Conservation (phyloP, 2,329 filamentous ascomycete species). For the Talaromyces funiculosus region DNA sequence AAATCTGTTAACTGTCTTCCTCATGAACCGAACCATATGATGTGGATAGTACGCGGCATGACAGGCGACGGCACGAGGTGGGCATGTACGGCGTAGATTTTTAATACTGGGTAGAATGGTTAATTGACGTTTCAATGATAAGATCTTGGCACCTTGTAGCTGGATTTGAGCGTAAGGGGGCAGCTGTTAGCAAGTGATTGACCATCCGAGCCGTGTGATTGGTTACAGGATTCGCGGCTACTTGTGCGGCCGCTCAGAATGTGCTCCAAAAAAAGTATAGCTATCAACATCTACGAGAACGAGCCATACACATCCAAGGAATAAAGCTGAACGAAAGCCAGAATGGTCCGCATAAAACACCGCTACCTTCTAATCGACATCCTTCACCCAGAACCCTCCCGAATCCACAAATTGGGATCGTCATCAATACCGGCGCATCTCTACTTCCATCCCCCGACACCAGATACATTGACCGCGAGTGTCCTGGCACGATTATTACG, state of each 20-base stretch:
- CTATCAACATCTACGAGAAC: not conserved
- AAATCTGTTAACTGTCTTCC: not conserved
- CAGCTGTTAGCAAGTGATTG: not conserved
- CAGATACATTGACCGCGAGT: slow-evolving; percentile 62
- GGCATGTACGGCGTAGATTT: slow-evolving; percentile 15
- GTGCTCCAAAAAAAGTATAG: not conserved
- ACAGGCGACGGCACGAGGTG: slow-evolving; percentile 11
- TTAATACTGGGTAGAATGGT: slow-evolving; percentile 15
- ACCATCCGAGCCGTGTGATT: not conserved
- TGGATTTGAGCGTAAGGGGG: not conserved
- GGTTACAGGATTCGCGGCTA: not conserved
- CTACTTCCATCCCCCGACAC: slow-evolving; percentile 72
- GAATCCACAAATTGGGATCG: slow-evolving; percentile 6
- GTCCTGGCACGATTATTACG: slow-evolving; percentile 64
- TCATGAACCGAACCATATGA: slow-evolving; percentile 4
- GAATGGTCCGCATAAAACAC: slow-evolving; percentile 92
- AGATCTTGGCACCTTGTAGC: not conserved
- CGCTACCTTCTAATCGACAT: slow-evolving; percentile 94
- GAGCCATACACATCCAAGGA: not conserved
- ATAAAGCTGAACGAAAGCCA: no score
- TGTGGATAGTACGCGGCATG: slow-evolving; percentile 12
- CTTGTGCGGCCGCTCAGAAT: not conserved
- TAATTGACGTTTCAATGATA: slow-evolving; percentile 1
- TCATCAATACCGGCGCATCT: slow-evolving; percentile 52
- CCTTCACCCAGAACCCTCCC: slow-evolving; percentile 62